Percentiles rank a stretch among this genome's conserved stretches.
Evolutionary conservation across 2,329 filamentous ascomycete species (phyloP).

Genomic region (Alternaria viburni): DNA sequence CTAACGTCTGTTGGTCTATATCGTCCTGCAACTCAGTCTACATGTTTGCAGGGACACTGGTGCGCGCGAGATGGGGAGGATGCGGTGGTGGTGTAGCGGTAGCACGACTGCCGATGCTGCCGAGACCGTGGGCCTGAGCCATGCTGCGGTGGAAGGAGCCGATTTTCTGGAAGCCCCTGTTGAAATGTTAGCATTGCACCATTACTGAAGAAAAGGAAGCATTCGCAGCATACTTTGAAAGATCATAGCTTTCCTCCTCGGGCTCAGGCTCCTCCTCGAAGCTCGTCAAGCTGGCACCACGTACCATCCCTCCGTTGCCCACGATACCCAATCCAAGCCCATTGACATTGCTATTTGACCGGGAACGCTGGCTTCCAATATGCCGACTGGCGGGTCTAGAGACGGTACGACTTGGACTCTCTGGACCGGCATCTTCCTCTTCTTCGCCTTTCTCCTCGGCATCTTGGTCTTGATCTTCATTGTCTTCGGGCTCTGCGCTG

Average conservation of each 20-base stretch:
- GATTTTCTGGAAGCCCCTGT: conserved; percentile 58
- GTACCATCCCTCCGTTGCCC: conserved; percentile 41
- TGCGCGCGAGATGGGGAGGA: conserved; percentile 15
- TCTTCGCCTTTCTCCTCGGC: conserved; percentile 40
- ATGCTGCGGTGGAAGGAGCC: conserved; percentile 53
- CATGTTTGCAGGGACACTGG: conserved; percentile 35
- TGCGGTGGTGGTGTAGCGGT: conserved; percentile 23
- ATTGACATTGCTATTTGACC: conserved; percentile 42
- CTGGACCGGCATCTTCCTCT: conserved; percentile 42
- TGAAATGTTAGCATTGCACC: conserved; percentile 16
- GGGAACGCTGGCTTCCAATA: conserved; percentile 31
- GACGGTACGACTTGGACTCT: conserved; percentile 44
- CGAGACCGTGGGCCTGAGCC: conserved; percentile 39
- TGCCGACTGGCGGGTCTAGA: conserved; percentile 46
- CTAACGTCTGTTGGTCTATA: not conserved
- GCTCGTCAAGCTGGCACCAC: conserved; percentile 42
- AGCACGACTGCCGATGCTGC: conserved; percentile 11
- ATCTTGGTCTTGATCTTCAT: conserved; percentile 41
- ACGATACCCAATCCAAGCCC: conserved; percentile 27
- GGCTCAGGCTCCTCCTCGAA: conserved; percentile 51
- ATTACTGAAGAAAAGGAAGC: not conserved
- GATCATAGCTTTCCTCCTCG: conserved; percentile 56
- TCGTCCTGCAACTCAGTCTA: conserved; percentile 9
- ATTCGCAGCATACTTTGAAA: conserved; percentile 53
- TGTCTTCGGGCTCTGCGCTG: conserved; percentile 37